Conservation (phyloP, 2,329 filamentous ascomycete genomes). For the Rhinocladiella mackenziei region DNA sequence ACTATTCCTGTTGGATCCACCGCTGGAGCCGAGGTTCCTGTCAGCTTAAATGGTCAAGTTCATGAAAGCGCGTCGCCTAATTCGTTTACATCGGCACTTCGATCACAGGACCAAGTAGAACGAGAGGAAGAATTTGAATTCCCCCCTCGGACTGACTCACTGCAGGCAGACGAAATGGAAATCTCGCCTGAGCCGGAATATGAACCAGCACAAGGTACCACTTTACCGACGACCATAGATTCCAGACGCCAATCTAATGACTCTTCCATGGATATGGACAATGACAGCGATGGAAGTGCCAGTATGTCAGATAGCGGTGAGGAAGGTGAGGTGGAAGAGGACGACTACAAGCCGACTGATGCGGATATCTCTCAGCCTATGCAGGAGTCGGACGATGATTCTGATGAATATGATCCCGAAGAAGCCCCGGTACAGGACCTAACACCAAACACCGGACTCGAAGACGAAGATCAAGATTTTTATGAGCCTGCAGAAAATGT, state of each 20-base stretch:
- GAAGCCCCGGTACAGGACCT: slow-evolving; percentile 34
- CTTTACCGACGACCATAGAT: background rate
- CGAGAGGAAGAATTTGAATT: background rate
- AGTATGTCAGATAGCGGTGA: slow-evolving; percentile 37
- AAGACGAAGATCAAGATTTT: slow-evolving; percentile 20
- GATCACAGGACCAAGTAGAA: background rate
- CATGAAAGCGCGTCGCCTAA: background rate
- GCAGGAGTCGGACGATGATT: slow-evolving; percentile 17
- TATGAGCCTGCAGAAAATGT: slow-evolving; percentile 20
- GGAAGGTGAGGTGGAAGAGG: slow-evolving; percentile 38
- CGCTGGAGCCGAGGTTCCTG: too few relatives aligned
- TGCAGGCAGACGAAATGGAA: slow-evolving; percentile 22
- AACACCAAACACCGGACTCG: slow-evolving; percentile 12
- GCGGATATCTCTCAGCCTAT: slow-evolving; percentile 13
- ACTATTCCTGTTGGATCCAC: too few relatives aligned
- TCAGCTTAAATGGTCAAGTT: background rate
- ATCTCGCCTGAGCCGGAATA: slow-evolving; percentile 23
- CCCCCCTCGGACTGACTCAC: background rate
- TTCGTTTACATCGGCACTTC: background rate
- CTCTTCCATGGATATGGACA: slow-evolving; percentile 19
- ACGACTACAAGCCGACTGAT: slow-evolving; percentile 26
- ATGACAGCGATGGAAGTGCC: slow-evolving; percentile 28
- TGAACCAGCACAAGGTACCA: slow-evolving; percentile 4
- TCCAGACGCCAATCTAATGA: slow-evolving; percentile 7
- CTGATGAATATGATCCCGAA: slow-evolving; percentile 29